phyloP scores from a whole-genome alignment of 768 basidiomycete genomes.

The Suillus alpinus region DNA sequence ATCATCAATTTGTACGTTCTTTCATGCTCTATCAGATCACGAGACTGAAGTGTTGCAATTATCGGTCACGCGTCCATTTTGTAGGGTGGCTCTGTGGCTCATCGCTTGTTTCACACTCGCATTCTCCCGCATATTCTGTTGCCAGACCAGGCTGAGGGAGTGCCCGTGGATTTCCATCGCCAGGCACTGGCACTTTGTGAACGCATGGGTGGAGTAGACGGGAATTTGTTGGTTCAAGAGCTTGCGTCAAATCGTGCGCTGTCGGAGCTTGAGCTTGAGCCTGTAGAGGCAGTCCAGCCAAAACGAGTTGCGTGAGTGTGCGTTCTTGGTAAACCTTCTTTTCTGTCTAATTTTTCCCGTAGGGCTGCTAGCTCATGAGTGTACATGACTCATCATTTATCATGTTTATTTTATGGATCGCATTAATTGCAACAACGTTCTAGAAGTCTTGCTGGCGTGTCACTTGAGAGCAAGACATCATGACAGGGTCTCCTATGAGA shows the following conservation, averaged over 20 bases:
- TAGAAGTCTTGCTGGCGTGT: not conserved
- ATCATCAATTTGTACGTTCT: conserved; percentile 71
- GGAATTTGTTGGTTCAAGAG: conserved; percentile 14
- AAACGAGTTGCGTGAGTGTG: conserved; percentile 24
- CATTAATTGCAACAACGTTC: not conserved
- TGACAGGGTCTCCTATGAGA: not conserved
- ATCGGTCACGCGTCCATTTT: not conserved
- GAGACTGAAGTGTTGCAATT: not conserved
- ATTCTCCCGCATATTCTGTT: conserved; percentile 31
- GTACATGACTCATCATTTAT: not conserved
- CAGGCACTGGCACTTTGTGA: conserved; percentile 26
- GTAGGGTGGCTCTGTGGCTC: conserved; percentile 33
- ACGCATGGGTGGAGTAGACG: conserved; percentile 28
- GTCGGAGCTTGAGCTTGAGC: conserved; percentile 6
- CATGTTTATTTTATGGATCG: conserved; percentile 1
- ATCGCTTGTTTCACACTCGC: conserved; percentile 34
- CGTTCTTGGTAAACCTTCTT: not conserved
- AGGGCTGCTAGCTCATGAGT: conserved; percentile 1
- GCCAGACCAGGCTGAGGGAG: conserved; percentile 23
- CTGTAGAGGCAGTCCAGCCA: conserved; percentile 2
- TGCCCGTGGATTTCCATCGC: conserved; percentile 30
- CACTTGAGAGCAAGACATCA: not conserved
- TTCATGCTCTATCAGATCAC: conserved; percentile 13
- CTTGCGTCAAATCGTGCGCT: conserved; percentile 1
- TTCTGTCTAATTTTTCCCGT: not conserved